Percentiles rank a stretch among this genome's conserved stretches.
Evolutionary conservation across 331 rosid genomes (phyloP).

Genomic region (Erythrophleum ivorense): DNA sequence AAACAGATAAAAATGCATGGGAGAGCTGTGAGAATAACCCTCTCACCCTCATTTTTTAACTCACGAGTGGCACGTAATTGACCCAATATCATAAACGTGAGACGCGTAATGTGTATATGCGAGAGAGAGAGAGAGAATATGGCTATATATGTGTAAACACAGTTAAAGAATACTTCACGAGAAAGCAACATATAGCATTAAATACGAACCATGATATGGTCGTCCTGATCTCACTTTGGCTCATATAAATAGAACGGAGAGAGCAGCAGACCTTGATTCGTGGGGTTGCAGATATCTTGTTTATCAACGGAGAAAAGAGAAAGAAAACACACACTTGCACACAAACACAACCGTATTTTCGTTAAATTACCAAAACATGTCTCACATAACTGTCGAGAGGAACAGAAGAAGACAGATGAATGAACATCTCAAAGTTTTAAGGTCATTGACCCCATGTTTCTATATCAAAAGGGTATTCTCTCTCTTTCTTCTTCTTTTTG

Average conservation of each 20-base stretch:
- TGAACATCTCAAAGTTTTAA: slow-evolving; percentile 90
- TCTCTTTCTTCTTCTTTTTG: background rate
- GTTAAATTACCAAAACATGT: slow-evolving; percentile 53
- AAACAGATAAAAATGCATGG: slow-evolving; percentile 57
- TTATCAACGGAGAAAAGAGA: background rate
- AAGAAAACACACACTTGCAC: background rate
- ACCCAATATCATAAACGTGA: slow-evolving; percentile 78
- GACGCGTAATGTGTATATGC: slow-evolving; percentile 70
- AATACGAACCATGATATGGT: slow-evolving; percentile 41
- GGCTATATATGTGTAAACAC: slow-evolving; percentile 13
- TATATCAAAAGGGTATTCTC: slow-evolving; percentile 87
- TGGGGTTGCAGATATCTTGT: background rate
- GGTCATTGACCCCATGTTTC: slow-evolving; percentile 88
- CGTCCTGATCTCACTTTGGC: slow-evolving; percentile 6
- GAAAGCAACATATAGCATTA: slow-evolving; percentile 78
- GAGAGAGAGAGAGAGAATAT: slow-evolving; percentile 34
- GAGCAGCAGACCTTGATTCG: slow-evolving; percentile 27
- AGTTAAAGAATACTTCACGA: slow-evolving; percentile 71
- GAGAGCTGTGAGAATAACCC: slow-evolving; percentile 35
- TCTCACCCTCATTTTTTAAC: slow-evolving; percentile 42
- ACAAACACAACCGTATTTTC: too few relatives aligned
- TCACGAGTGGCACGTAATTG: slow-evolving; percentile 85
- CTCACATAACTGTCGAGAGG: slow-evolving; percentile 97
- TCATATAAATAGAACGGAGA: slow-evolving; percentile 53
- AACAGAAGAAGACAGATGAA: slow-evolving; percentile 95